Conservation (phyloP, 108 stramenopile genomes). For the Skeletonema menzelii region DNA sequence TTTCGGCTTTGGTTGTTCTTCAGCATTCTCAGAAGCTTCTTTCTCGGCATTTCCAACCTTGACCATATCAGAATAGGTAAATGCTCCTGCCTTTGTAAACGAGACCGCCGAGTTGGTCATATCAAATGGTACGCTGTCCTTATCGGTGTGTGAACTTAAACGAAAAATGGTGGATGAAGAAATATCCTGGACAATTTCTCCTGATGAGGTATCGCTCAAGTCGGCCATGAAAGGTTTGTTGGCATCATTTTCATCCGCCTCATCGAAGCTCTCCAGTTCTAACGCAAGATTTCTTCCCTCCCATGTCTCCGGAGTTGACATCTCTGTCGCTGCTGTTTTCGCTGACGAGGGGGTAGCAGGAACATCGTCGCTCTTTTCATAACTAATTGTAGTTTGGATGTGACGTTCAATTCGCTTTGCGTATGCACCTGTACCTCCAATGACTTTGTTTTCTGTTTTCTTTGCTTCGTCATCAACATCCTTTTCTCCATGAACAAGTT, state of each 20-base stretch:
- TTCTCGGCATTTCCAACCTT: not conserved
- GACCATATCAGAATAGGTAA: not conserved
- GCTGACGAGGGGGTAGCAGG: slow-evolving; percentile 6
- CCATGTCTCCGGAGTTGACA: slow-evolving; percentile 4
- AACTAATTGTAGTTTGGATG: not conserved
- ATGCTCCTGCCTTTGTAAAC: not conserved
- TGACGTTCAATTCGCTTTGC: slow-evolving; percentile 14
- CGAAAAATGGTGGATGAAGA: not conserved
- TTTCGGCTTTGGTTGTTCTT: not conserved
- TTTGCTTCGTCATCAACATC: not conserved
- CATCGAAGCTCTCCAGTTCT: slow-evolving; percentile 28
- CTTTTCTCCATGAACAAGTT: not conserved
- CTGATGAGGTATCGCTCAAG: not conserved
- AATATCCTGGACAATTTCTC: not conserved
- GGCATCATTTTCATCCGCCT: slow-evolving; percentile 1
- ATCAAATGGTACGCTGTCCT: not conserved
- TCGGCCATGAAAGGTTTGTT: slow-evolving; percentile 1
- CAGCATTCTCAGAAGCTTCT: not conserved
- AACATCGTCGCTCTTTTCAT: not conserved
- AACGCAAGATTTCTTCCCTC: slow-evolving; percentile 9
- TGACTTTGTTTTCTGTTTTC: not conserved
- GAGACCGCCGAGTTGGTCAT: not conserved
- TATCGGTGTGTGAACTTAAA: not conserved
- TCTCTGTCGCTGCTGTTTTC: slow-evolving; percentile 11
- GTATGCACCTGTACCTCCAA: slow-evolving; percentile 7